These are phyloP conservation scores for Medicago ruthenica DNA, from an alignment of 306 rosid genomes.

Conservation along the genomic window DNA sequence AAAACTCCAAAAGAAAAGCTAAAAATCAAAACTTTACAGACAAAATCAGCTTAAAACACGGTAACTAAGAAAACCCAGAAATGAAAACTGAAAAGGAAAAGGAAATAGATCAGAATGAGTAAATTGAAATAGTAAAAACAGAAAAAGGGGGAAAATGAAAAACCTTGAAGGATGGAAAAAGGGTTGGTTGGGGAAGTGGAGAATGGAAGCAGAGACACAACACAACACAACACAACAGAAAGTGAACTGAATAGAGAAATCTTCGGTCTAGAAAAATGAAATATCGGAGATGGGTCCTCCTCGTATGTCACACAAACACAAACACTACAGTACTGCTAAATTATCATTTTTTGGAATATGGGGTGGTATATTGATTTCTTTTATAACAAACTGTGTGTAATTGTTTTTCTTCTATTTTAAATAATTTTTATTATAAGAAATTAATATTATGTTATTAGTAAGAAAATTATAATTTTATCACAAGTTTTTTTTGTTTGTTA, in stretches of 20 bases:
- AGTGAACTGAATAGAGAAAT: slow-evolving; percentile 61
- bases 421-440: too few species aligned
- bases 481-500: too few species aligned
- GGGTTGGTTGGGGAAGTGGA: slow-evolving; percentile 32
- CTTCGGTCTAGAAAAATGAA: slow-evolving; percentile 60
- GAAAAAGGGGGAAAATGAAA: background rate
- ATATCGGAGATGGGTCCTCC: slow-evolving; percentile 54
- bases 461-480: too few species aligned
- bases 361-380: too few species aligned
- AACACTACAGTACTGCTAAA: slow-evolving; percentile 49
- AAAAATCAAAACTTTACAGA: slow-evolving; percentile 39
- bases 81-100: slow-evolving; percentile 31
- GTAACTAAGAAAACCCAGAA: slow-evolving; percentile 28
- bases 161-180: slow-evolving; percentile 36
- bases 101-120: slow-evolving; percentile 54
- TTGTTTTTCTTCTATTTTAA: too few species aligned
- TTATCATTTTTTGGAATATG: too few species aligned
- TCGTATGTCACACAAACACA: slow-evolving; percentile 46
- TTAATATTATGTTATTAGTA: too few species aligned
- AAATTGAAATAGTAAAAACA: slow-evolving; percentile 42
- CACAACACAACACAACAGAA: slow-evolving; percentile 29
- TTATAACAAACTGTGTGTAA: too few species aligned
- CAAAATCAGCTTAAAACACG: slow-evolving; percentile 34
- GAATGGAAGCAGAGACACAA: slow-evolving; percentile 12
- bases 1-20: too few species aligned